These are phyloP conservation scores for Ajuga chamaepitys DNA, from an alignment of 257 asterid genomes.

Conservation along the genomic window DNA sequence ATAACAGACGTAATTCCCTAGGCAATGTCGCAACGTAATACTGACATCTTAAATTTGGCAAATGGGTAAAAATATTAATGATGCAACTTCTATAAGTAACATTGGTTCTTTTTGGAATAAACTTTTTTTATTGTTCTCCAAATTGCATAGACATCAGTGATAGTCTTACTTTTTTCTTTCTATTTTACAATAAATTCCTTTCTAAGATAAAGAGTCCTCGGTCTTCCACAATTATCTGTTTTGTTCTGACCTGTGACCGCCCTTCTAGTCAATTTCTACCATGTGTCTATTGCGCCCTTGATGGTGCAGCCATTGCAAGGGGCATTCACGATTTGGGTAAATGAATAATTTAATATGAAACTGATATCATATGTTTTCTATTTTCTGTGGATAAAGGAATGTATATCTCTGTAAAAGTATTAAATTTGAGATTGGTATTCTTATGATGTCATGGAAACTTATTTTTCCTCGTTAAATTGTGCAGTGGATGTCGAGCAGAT, in stretches of 20 bases:
- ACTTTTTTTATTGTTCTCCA: background rate
- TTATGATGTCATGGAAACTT: constrained; percentile 7
- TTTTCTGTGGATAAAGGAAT: background rate
- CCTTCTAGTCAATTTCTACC: background rate
- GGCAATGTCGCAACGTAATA: background rate
- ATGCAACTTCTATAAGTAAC: background rate
- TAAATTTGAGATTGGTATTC: background rate
- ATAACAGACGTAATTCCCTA: background rate
- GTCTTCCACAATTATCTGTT: background rate
- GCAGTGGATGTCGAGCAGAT: constrained; percentile 98
- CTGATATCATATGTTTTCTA: background rate
- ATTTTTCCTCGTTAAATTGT: constrained; percentile 8
- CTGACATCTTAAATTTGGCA: background rate
- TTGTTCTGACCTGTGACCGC: background rate
- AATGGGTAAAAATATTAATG: background rate
- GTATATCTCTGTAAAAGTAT: background rate
- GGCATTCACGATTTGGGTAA: background rate
- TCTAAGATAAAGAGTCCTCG: background rate
- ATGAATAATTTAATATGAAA: background rate
- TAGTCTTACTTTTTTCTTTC: background rate
- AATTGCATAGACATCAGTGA: background rate
- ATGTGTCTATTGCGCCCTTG: background rate
- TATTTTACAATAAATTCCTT: background rate
- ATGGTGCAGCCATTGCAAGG: background rate
- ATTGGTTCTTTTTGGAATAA: background rate